Base-by-base conservation (phyloP, 1,284 basidiomycete genomes). In the Cryptococcus maquisensis region DNA sequence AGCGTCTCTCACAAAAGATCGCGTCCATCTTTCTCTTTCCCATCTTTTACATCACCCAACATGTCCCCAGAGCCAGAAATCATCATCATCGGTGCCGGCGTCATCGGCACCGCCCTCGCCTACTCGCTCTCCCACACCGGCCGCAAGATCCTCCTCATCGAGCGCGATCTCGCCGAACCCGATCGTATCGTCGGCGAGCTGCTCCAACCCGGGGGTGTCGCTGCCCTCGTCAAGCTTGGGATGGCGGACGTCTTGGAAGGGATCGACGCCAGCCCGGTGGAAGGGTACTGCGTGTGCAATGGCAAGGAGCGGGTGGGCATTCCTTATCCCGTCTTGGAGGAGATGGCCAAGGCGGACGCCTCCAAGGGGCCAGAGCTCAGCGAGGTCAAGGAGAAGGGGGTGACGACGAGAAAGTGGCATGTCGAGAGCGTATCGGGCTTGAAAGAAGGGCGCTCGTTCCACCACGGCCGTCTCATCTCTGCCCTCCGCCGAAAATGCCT, bases 171-270 rank as follows among this genome's bases (percentile, higher is more conserved):
- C 12, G 81, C 86, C 0, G 88, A 94, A 73, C 95, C 96, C 0
- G 92, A 98, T 80, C 84, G 95, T 23, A 98, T 99, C 65, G 95
- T 98, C 38, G 95, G 96, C 37, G 96, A 99, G 76, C 84, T 98
- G 1, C 80, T 99, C 20, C 95, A 98, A 69, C 96, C 96, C 0
- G 94, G 89, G 1, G 96, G 96, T 5, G 86, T 94, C 20, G 79
- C 81, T 3, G 86, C 91, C 0, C 79, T 98, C 47, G 77, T 83
- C 57, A 78, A 83, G 52, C 83, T 99, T 18, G 94, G 92, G 1
- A 76, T 98, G 65, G 69, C 65, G 21, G 83, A 84, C 50, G 78
- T 79, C 5, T 77, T 97, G 44, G 87, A 95, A 32, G 86, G 82
- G 20, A 96, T 98, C 54, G 95, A 93, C 72, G 86, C 94, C 1